These are phyloP conservation scores for Gaultheria prostrata DNA, from an alignment of 148 eudicot genomes.

Conservation along the genomic window DNA sequence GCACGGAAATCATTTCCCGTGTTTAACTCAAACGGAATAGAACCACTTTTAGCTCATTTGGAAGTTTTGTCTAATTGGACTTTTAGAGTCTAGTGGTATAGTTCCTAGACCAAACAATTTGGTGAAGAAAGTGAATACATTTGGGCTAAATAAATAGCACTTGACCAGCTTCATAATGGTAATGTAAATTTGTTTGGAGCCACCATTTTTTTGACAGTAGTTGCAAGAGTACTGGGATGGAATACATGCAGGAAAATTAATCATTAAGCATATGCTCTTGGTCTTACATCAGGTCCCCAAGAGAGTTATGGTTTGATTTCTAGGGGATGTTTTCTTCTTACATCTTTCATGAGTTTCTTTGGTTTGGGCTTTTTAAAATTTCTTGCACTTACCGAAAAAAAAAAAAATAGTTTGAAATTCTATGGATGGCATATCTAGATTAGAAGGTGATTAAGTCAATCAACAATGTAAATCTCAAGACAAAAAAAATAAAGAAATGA, in stretches of 20 bases:
- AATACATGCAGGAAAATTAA: background rate
- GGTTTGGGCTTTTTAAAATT: too few relatives aligned
- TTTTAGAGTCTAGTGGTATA: background rate
- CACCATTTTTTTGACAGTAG: background rate
- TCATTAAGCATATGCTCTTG: slow-evolving; percentile 5
- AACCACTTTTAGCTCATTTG: background rate
- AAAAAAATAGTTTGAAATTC: background rate
- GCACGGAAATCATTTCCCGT: background rate
- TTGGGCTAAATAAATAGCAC: background rate
- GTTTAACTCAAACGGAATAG: background rate
- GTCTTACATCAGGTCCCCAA: background rate
- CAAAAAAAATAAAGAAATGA: too few relatives aligned
- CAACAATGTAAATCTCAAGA: too few relatives aligned
- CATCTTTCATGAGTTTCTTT: too few relatives aligned
- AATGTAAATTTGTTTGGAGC: background rate
- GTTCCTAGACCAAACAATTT: background rate
- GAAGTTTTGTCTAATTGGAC: background rate
- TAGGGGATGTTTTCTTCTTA: background rate
- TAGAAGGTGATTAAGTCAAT: background rate
- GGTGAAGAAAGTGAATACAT: background rate
- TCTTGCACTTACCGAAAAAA: too few relatives aligned
- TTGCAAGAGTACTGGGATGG: slow-evolving; percentile 1
- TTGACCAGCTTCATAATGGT: background rate
- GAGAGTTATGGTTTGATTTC: background rate
- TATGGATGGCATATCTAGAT: background rate